These are phyloP conservation scores for Raffaelea ambrosiae DNA, from an alignment of 2,329 filamentous ascomycete genomes.

Conservation along the genomic window DNA sequence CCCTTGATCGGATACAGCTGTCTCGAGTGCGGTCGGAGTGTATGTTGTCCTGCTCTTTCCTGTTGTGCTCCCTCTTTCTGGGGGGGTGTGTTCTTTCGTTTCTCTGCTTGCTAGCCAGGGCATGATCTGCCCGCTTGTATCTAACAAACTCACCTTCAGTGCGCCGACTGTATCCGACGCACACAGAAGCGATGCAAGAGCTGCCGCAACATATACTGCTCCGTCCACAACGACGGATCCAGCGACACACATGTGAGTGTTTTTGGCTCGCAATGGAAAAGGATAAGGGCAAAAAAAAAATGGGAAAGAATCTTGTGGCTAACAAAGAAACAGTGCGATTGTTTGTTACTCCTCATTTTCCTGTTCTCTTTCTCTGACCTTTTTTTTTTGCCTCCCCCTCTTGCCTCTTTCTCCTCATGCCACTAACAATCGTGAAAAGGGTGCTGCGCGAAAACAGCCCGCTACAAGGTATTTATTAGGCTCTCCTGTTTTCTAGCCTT, in stretches of 20 bases:
- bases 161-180: constrained; percentile 62
- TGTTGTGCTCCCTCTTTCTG: neutral
- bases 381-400: neutral
- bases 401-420: too few relatives aligned
- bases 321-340: constrained; percentile 12
- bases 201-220: constrained; percentile 75
- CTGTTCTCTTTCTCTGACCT: neutral
- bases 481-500: neutral
- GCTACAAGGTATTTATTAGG: constrained; percentile 5
- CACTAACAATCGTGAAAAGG: constrained; percentile 3
- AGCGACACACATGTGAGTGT: constrained; percentile 48
- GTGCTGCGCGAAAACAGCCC: constrained; percentile 8
- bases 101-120: too few relatives aligned
- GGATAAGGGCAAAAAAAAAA: too few relatives aligned
- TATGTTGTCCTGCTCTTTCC: constrained; percentile 33
- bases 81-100: neutral
- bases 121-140: neutral
- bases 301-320: neutral
- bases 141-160: constrained; percentile 39
- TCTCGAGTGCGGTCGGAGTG: constrained; percentile 79
- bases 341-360: constrained; percentile 6
- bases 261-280: too few relatives aligned
- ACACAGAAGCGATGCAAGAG: constrained; percentile 64
- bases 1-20: constrained; percentile 41
- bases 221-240: constrained; percentile 74